A percentile compares a stretch with the other conserved stretches of the same genome.
phyloP scores from a whole-genome alignment of 2,329 filamentous ascomycete genomes.

The Fusarium austroafricanum region DNA sequence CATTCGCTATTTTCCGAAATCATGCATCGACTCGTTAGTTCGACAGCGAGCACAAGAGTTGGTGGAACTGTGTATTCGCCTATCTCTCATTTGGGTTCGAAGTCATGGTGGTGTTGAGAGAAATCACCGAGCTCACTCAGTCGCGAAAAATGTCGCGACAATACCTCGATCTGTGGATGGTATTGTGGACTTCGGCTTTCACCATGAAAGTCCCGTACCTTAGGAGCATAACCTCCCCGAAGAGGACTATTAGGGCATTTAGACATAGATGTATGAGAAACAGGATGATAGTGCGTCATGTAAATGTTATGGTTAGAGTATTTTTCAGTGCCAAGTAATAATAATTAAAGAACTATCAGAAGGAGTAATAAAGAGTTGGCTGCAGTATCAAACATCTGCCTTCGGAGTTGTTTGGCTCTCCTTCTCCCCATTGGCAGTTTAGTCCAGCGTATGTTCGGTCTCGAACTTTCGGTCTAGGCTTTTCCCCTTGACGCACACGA shows the following conservation, averaged over 20 bases:
- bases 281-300: neutral
- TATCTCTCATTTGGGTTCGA: slow-evolving; percentile 3
- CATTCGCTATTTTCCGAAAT: neutral
- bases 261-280: neutral
- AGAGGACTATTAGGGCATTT: neutral
- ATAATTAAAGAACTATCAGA: neutral
- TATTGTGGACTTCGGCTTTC: neutral
- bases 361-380: neutral
- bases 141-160: neutral
- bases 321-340: neutral
- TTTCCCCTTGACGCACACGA: slow-evolving; percentile 34
- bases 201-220: neutral
- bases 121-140: neutral
- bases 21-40: neutral
- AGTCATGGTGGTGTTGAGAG: slow-evolving; percentile 2
- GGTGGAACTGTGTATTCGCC: neutral
- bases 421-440: neutral
- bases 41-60: neutral
- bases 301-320: neutral
- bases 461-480: slow-evolving; percentile 41
- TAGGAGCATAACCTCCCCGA: neutral
- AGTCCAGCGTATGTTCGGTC: slow-evolving; percentile 35
- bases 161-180: slow-evolving; percentile 1
- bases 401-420: slow-evolving; percentile 4
- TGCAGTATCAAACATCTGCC: slow-evolving; percentile 14